phyloP scores from a whole-genome alignment of 371 early-diverging fungal genomes.

The Rhizomucor pusillus region DNA sequence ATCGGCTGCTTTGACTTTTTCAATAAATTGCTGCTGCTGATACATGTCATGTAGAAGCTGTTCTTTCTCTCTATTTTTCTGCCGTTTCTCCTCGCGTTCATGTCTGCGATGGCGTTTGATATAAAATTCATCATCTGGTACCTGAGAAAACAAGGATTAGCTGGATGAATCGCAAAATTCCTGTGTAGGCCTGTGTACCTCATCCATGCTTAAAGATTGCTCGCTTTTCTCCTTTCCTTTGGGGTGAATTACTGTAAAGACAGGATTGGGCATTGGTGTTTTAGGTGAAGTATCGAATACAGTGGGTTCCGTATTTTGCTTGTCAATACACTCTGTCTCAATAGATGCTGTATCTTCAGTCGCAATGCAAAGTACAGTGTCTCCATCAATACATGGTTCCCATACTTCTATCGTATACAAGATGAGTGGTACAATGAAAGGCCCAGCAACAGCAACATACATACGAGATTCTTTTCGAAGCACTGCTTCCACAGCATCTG shows the following conservation, averaged over 20 bases:
- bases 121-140: slow-evolving; percentile 48
- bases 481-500: slow-evolving; percentile 22
- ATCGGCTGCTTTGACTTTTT: slow-evolving; percentile 54
- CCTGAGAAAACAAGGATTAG: too few species aligned
- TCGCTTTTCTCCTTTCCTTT: too few species aligned
- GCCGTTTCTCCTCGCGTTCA: slow-evolving; percentile 63
- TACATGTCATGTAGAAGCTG: slow-evolving; percentile 59
- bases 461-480: slow-evolving; percentile 20
- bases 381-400: slow-evolving; percentile 5
- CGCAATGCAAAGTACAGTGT: slow-evolving; percentile 7
- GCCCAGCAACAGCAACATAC: not conserved
- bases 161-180: too few species aligned
- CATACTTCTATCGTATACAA: not conserved
- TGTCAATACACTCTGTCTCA: not conserved
- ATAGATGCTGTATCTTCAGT: not conserved
- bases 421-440: not conserved
- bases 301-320: not conserved
- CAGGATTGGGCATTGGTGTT: not conserved
- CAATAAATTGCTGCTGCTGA: slow-evolving; percentile 60
- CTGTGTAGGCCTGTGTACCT: too few species aligned
- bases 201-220: too few species aligned
- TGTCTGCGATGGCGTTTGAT: slow-evolving; percentile 60
- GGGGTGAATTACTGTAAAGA: not conserved
- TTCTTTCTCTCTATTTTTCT: slow-evolving; percentile 69
- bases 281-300: not conserved